Evolutionary conservation across 345 rosid species (phyloP), one percentile per base, ranked within the genome.

Genomic region (Eucalyptus paniculata): DNA sequence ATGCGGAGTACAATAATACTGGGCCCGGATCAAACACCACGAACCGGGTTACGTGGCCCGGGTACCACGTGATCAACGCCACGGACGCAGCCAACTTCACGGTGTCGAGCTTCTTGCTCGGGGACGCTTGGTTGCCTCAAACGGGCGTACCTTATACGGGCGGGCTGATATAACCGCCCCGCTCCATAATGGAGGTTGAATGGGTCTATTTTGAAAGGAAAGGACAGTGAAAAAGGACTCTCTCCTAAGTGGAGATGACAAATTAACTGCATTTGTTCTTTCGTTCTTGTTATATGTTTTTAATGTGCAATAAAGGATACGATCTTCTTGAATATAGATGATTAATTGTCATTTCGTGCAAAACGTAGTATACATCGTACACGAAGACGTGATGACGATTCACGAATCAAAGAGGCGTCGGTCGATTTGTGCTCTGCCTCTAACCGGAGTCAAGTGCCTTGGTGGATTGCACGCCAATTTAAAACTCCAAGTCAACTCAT

Each of bases 81-180:
- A 91, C 94, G 4, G 97, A 96, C 47, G 99, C 98, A 3, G 93
- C 90, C 28, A 95, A 94, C 90, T 97, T 95, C 86, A 96, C 99
- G 0, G 97, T 94, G n/a, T 89, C 95, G 9, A 91, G 87, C 87
- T 96, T 97, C 92, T 85, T 97, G 87, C 13, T 93, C 47, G 99
- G 99, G 6, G 96, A 96, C 89, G 93, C 69, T 24, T 96, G 98
- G 99, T 89, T 97, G 91, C 96, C 94, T 24, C 80, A 89, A 40
- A 94, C 96, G 14, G 98, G 95, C 81, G 96, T 95, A 56, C 97
- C 99, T 44, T 95, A 89, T 88, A 40, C 88, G 12, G 81, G 88
- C 77, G 93, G 92, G 37, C 92, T 95, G 72, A 2, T 92, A 11
- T 93, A 91, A 91, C 28, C 28, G 21, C 40, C 60, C 60, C n/a